Conservation (phyloP, 768 basidiomycete genomes). For the Tricholoma sp. region DNA sequence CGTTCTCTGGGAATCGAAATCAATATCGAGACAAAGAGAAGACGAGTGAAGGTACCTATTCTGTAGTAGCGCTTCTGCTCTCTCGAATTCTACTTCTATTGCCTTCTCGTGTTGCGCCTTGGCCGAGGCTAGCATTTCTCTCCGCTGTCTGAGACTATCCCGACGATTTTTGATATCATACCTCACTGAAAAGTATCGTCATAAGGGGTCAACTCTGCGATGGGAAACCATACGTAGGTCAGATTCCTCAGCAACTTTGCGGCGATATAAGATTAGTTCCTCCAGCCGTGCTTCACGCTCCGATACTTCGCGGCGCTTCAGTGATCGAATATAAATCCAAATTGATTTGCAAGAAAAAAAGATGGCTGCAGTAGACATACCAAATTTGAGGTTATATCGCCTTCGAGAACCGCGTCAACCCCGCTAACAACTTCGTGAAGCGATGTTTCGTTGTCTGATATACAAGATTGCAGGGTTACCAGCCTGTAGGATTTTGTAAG, state of each 20-base stretch:
- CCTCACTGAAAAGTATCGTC: constrained; percentile 20
- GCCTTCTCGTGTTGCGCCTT: constrained; percentile 33
- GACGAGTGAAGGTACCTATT: constrained; percentile 28
- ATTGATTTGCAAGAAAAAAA: constrained; percentile 6
- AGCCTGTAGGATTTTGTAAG: constrained; percentile 32
- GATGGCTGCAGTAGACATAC: constrained; percentile 29
- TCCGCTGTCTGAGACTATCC: constrained; percentile 39
- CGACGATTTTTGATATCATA: constrained; percentile 23
- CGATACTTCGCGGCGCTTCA: constrained; percentile 63
- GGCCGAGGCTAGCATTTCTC: constrained; percentile 40
- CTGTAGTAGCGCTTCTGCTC: constrained; percentile 28
- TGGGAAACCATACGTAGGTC: constrained; percentile 37
- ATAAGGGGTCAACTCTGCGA: constrained; percentile 3
- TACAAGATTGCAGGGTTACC: constrained; percentile 45
- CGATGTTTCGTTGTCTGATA: constrained; percentile 45
- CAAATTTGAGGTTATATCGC: constrained; percentile 32
- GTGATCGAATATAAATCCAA: constrained; percentile 23
- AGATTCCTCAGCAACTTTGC: constrained; percentile 36
- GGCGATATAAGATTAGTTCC: constrained; percentile 40
- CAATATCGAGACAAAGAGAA: constrained; percentile 7
- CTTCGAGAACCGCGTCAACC: constrained; percentile 42
- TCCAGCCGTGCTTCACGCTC: constrained; percentile 56
- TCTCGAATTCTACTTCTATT: constrained; percentile 15
- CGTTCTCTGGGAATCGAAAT: constrained; percentile 35
- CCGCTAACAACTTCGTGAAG: constrained; percentile 43